phyloP scores from a whole-genome alignment of 176 grass and related monocot species.

The Thinopyrum elongatum region DNA sequence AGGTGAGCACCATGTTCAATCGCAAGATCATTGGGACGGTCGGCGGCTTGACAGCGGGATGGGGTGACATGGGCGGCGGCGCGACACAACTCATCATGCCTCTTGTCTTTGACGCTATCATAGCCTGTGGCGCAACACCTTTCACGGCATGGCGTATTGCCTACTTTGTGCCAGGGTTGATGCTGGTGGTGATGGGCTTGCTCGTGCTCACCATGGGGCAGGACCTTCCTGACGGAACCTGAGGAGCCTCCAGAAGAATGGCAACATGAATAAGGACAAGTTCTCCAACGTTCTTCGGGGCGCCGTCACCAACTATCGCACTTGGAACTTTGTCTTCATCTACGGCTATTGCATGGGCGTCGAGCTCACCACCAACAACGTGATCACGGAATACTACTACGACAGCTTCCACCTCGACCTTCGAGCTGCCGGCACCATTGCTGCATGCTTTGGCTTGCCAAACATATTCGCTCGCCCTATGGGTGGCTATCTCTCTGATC shows the following conservation, averaged over 20 bases:
- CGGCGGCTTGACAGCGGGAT: slow-evolving; percentile 59
- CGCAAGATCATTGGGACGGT: slow-evolving; percentile 71
- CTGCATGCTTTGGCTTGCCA: slow-evolving; percentile 87
- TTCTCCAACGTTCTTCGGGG: slow-evolving; percentile 75
- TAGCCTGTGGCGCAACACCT: slow-evolving; percentile 36
- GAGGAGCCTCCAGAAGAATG: slow-evolving; percentile 54
- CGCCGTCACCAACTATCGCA: slow-evolving; percentile 74
- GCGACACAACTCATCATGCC: slow-evolving; percentile 94
- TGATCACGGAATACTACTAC: slow-evolving; percentile 84
- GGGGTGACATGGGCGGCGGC: slow-evolving; percentile 88
- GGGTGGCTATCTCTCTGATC: slow-evolving; percentile 69
- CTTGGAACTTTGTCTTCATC: slow-evolving; percentile 77
- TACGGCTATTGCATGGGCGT: slow-evolving; percentile 93
- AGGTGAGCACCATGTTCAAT: slow-evolving; percentile 96
- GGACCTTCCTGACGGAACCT: slow-evolving; percentile 87
- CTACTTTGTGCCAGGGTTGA: slow-evolving; percentile 62
- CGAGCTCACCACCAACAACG: slow-evolving; percentile 86
- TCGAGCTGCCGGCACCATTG: slow-evolving; percentile 66
- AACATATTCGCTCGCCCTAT: slow-evolving; percentile 65
- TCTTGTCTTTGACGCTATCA: slow-evolving; percentile 69
- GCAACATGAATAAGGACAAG: slow-evolving; percentile 60
- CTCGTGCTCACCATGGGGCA: slow-evolving; percentile 70
- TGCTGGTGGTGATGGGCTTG: slow-evolving; percentile 65
- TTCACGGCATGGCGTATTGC: slow-evolving; percentile 77
- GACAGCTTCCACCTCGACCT: slow-evolving; percentile 78